phyloP scores from a whole-genome alignment of 225 moss, liverwort and hornwort genomes.

The Antitrichia curtipendula region DNA sequence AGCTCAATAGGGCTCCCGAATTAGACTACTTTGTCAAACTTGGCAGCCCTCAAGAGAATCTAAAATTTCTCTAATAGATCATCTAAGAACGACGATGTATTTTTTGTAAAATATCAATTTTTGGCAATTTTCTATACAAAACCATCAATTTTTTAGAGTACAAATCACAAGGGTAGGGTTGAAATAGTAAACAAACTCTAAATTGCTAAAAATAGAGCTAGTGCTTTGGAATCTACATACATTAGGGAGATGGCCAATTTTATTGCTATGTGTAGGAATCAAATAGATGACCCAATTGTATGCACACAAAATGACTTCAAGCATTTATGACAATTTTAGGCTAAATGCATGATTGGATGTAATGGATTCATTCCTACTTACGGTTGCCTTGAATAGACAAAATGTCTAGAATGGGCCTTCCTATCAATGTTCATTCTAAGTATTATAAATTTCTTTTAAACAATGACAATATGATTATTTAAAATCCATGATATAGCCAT shows the following conservation, averaged over 20 bases:
- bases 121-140: rapidly evolving
- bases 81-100: neutral
- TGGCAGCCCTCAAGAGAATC: too few relatives aligned
- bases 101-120: rapidly evolving
- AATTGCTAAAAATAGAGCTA: neutral
- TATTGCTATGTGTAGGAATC: neutral
- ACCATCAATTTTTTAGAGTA: neutral
- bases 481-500: neutral
- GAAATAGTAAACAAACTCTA: neutral
- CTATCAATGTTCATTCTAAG: neutral
- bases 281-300: neutral
- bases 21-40: too few relatives aligned
- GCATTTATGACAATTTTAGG: neutral
- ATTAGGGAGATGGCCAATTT: rapidly evolving
- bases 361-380: neutral
- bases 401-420: neutral
- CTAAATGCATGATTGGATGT: neutral
- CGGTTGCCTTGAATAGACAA: neutral
- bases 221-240: rapidly evolving
- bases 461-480: neutral
- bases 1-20: too few relatives aligned
- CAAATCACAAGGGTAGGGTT: rapidly evolving
- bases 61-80: neutral
- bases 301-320: rapidly evolving
- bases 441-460: rapidly evolving